These are phyloP conservation scores for Hypomontagnella submonticulosa DNA, from an alignment of 495 filamentous ascomycete genomes.

Conservation along the genomic window DNA sequence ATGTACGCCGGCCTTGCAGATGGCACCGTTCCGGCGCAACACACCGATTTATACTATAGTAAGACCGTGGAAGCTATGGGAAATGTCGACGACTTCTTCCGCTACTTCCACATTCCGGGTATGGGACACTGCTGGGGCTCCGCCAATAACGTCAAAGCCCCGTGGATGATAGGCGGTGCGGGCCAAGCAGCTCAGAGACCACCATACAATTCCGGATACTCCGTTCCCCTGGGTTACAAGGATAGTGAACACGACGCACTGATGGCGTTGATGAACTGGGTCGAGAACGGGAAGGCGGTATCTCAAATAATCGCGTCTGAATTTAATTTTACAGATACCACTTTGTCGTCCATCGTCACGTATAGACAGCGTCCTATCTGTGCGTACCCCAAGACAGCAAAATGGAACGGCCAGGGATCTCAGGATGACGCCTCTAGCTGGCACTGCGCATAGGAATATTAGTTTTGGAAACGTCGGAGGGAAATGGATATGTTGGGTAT, in stretches of 20 bases:
- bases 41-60: conserved; percentile 58
- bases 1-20: conserved; percentile 68
- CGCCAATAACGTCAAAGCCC: conserved; percentile 51
- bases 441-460: conserved; percentile 31
- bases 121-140: conserved; percentile 56
- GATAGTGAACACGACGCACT: conserved; percentile 59
- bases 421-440: conserved; percentile 45
- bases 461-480: too few relatives aligned
- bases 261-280: conserved; percentile 63
- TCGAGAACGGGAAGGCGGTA: conserved; percentile 56
- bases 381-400: conserved; percentile 49
- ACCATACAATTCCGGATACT: conserved; percentile 43
- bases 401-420: conserved; percentile 32
- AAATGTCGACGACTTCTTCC: conserved; percentile 52
- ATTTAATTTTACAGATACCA: conserved; percentile 48
- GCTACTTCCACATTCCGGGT: conserved; percentile 56
- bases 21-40: conserved; percentile 57
- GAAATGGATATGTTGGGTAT: too few relatives aligned
- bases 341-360: conserved; percentile 44
- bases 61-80: conserved; percentile 45
- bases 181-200: conserved; percentile 50
- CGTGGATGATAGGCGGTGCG: conserved; percentile 57
- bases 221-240: conserved; percentile 53
- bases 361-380: conserved; percentile 58
- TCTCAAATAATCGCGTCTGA: conserved; percentile 55